These are phyloP conservation scores for Fomes fomentarius DNA, from an alignment of 1,284 basidiomycete species.

Conservation along the genomic window DNA sequence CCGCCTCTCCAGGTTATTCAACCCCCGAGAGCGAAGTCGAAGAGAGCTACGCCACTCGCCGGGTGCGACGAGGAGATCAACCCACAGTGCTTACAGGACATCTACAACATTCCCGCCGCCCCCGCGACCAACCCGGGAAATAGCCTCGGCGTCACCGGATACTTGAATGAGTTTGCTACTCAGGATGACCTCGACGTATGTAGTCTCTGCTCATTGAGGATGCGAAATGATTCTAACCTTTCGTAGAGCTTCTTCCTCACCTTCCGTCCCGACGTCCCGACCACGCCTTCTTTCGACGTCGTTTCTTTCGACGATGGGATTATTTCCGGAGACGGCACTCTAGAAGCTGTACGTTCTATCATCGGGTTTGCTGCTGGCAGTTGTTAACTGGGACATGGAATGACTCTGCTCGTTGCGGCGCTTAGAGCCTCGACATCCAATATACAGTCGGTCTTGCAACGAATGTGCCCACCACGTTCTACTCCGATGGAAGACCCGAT, in stretches of 20 bases:
- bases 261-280: conserved; percentile 51
- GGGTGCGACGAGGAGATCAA: conserved; percentile 41
- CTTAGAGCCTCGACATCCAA: conserved; percentile 63
- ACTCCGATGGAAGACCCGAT: conserved; percentile 23
- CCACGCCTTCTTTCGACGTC: conserved; percentile 28
- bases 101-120: conserved; percentile 55
- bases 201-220: background rate
- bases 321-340: conserved; percentile 29
- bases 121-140: conserved; percentile 47
- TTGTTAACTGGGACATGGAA: conserved; percentile 22
- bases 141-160: conserved; percentile 57
- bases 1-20: background rate
- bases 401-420: conserved; percentile 49
- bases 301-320: conserved; percentile 34
- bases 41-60: conserved; percentile 11
- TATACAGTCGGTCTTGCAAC: conserved; percentile 64
- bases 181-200: conserved; percentile 47
- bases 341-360: conserved; percentile 19
- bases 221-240: background rate
- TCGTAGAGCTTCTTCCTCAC: conserved; percentile 48
- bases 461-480: conserved; percentile 34
- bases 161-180: conserved; percentile 54
- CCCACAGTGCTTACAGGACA: conserved; percentile 52
- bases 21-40: conserved; percentile 11
- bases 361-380: conserved; percentile 45